Percentiles rank a stretch among this genome's conserved stretches.
Conservation (phyloP, 306 rosid genomes). For the Casuarina cunninghamiana region DNA sequence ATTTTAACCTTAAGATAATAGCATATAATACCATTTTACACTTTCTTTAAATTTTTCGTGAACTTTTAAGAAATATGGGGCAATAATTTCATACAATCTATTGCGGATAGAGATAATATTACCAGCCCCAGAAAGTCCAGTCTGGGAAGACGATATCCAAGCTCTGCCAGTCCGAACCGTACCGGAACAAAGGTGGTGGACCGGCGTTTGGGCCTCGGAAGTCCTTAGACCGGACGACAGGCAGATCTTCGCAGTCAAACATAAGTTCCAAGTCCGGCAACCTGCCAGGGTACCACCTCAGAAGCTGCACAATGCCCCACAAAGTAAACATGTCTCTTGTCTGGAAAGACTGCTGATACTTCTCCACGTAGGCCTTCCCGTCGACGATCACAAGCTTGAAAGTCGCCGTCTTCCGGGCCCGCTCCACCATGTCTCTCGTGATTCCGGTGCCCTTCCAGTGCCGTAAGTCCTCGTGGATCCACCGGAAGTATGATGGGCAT, state of each 20-base stretch:
- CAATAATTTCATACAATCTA: too few species aligned
- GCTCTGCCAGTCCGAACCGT: conserved; percentile 51
- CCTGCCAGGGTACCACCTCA: conserved; percentile 57
- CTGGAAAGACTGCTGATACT: conserved; percentile 53
- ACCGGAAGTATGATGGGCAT: conserved; percentile 72
- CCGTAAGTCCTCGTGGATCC: conserved; percentile 81
- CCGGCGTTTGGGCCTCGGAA: conserved; percentile 33
- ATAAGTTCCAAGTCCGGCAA: conserved; percentile 75
- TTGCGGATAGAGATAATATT: not conserved
- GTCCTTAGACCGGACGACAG: conserved; percentile 37
- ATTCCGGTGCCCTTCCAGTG: conserved; percentile 68
- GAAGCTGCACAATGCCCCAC: conserved; percentile 83
- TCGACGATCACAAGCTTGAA: conserved; percentile 58
- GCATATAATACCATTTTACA: too few species aligned
- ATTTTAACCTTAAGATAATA: too few species aligned
- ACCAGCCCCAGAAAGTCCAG: conserved; percentile 99
- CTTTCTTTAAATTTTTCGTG: too few species aligned
- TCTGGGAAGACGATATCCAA: conserved; percentile 85
- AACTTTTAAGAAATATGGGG: too few species aligned
- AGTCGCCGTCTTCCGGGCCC: conserved; percentile 53
- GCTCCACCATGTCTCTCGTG: conserved; percentile 61
- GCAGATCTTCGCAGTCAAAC: conserved; percentile 80
- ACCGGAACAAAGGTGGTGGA: conserved; percentile 69
- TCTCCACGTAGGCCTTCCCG: conserved; percentile 64
- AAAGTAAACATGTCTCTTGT: conserved; percentile 67